Conservation (phyloP, 108 stramenopile species). For the Cyclotella choctawhatcheeana region DNA sequence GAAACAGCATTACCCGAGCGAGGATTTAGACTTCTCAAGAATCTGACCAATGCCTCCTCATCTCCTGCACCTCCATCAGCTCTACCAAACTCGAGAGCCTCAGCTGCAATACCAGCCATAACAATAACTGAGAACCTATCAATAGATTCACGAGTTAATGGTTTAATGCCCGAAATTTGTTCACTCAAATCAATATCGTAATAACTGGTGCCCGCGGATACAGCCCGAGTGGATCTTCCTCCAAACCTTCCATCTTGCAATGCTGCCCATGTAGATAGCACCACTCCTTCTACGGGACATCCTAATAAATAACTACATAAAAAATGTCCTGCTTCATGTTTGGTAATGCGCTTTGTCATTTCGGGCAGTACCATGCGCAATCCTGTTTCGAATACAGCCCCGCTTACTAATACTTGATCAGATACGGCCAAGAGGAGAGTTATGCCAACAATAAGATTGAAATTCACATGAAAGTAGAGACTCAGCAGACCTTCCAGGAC, state of each 20-base stretch:
- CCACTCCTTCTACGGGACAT: slow-evolving; percentile 92
- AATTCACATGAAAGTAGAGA: slow-evolving; percentile 52
- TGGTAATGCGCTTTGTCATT: slow-evolving; percentile 72
- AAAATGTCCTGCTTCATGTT: slow-evolving; percentile 96
- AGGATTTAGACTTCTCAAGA: slow-evolving; percentile 64
- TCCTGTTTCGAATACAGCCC: slow-evolving; percentile 78
- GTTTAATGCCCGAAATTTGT: slow-evolving; percentile 62
- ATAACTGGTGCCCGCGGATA: slow-evolving; percentile 91
- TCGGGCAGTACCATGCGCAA: slow-evolving; percentile 62
- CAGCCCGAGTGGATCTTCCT: slow-evolving; percentile 39
- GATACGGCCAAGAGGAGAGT: slow-evolving; percentile 59
- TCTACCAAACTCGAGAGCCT: slow-evolving; percentile 79
- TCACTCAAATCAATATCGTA: slow-evolving; percentile 82
- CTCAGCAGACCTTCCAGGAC: slow-evolving; percentile 64
- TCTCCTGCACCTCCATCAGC: slow-evolving; percentile 95
- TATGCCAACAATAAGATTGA: slow-evolving; percentile 67
- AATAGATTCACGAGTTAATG: slow-evolving; percentile 76
- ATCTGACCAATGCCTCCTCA: slow-evolving; percentile 85
- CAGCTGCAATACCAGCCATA: slow-evolving; percentile 96
- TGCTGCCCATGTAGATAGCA: slow-evolving; percentile 83
- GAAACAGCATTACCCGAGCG: slow-evolving; percentile 60
- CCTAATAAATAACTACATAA: slow-evolving; percentile 92
- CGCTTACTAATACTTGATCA: slow-evolving; percentile 75
- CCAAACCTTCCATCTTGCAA: slow-evolving; percentile 80
- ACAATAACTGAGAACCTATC: slow-evolving; percentile 93